Base-by-base conservation (phyloP, 2,329 filamentous ascomycete species). In the Arthrobotrys conoides region DNA sequence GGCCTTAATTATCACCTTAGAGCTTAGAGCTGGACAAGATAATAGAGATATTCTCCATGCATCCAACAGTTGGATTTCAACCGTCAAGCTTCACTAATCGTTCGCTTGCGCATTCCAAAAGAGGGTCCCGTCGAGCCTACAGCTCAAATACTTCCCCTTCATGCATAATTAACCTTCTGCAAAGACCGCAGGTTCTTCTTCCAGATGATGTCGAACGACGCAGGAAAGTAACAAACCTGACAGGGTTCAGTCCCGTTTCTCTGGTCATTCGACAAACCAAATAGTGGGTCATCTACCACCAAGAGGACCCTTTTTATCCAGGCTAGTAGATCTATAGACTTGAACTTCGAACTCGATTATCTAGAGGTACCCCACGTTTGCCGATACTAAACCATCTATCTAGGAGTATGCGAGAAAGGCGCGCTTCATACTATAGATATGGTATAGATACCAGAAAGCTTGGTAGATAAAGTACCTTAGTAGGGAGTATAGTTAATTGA, bases 221-320 rank as follows among this genome's bases (percentile, higher is more conserved):
- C 27, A 30, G 20, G 24, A 51, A 49, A 6, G 22, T 12, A 10
- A 6, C 22, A 53, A 53, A 22, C 20, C 33, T 9, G 9, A 24
- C 51, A 55, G 51, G 51, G 51, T 33, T 55, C 51, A 18, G 12
- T 53, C 48, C 12, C 48, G 12, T 33, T 55, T 12, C 16, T 55
- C 33, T 33, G 51, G 51, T 55, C 51, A 55, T 55, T 55, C 51
- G 51, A 33, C 27, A 30, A 30, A 55, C 18, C 16, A 24, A n/a
- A 33, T 10, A 18, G 24, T 33, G 51, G 24, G 51, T 55, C 51
- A 24, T 18, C 27, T 24, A 55, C 51, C 1, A 27, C 5, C 4
- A 24, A 12, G 3, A 22, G 18, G 48, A 33, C 51, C 51, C 27
- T 55, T 14, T 18, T 14, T 16, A 24, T 53, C 10, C 36, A 8